Conservation (phyloP, 2,329 filamentous ascomycete genomes). For the Colletotrichum abscissum region DNA sequence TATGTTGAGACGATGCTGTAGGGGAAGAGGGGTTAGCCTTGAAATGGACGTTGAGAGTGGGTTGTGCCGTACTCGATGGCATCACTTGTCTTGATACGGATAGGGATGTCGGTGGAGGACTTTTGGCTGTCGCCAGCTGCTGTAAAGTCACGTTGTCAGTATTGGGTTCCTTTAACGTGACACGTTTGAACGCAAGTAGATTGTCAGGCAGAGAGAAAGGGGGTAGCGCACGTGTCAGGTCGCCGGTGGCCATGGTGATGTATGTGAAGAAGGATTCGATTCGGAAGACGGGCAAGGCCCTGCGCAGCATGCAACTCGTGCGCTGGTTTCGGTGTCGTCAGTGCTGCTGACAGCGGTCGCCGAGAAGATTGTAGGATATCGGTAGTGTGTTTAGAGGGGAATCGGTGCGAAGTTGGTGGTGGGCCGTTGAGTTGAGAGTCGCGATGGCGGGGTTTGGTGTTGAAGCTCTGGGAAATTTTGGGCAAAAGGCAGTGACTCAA, state of each 20-base stretch:
- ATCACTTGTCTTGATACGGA: constrained; percentile 40
- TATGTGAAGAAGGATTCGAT: constrained; percentile 1
- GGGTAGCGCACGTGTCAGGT: constrained; percentile 19
- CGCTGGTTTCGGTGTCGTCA: background rate
- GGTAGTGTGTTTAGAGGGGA: background rate
- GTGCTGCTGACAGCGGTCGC: background rate
- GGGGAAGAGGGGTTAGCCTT: constrained; percentile 2
- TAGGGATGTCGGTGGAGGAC: constrained; percentile 35
- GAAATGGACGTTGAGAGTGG: background rate
- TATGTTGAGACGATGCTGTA: constrained; percentile 69
- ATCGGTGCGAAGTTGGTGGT: background rate
- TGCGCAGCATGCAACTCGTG: background rate
- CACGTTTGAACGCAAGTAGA: background rate
- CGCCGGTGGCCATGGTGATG: constrained; percentile 26
- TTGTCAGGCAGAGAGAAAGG: no score
- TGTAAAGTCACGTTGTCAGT: background rate
- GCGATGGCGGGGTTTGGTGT: constrained; percentile 15
- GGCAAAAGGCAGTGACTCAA: constrained; percentile 30
- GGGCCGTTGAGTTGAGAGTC: background rate
- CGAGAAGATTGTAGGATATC: background rate
- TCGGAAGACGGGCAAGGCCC: background rate
- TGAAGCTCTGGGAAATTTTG: constrained; percentile 31
- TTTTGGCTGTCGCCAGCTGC: constrained; percentile 19
- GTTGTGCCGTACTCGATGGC: constrained; percentile 47
- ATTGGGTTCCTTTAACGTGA: background rate